phyloP scores from a whole-genome alignment of 208 protist genomes.

The Angomonas ambiguus region DNA sequence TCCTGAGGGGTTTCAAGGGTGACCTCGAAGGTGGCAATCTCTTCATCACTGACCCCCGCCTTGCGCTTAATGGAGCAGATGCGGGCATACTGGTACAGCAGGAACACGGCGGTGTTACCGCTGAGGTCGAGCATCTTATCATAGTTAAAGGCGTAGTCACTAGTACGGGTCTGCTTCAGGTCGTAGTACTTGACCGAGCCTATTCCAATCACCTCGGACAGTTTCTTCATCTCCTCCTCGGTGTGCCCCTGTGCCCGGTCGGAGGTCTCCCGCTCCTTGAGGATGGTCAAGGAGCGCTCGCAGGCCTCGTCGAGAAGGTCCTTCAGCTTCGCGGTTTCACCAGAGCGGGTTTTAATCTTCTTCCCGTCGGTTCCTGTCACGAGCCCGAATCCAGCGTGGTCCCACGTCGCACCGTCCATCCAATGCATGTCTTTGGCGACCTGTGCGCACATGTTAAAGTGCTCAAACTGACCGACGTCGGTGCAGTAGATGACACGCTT shows the following conservation, averaged over 20 bases:
- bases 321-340: conserved; percentile 93
- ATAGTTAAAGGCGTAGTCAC: conserved; percentile 95
- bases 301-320: conserved; percentile 95
- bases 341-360: conserved; percentile 96
- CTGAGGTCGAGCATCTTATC: conserved; percentile 95
- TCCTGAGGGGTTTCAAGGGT: conserved; percentile 74
- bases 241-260: conserved; percentile 76
- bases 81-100: conserved; percentile 97
- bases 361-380: conserved; percentile 90
- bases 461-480: conserved; percentile 93
- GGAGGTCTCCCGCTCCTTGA: conserved; percentile 76
- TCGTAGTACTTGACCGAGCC: conserved; percentile 98
- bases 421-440: conserved; percentile 86
- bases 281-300: conserved; percentile 72
- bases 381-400: conserved; percentile 93
- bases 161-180: conserved; percentile 90
- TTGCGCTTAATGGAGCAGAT: conserved; percentile 94
- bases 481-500: conserved; percentile 94
- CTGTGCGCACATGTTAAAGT: conserved; percentile 91
- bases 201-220: conserved; percentile 91
- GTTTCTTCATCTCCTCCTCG: conserved; percentile 73
- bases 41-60: conserved; percentile 62
- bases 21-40: conserved; percentile 53
- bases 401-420: conserved; percentile 79
- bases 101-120: conserved; percentile 96